A percentile compares a stretch with the other conserved stretches of the same genome.
Evolutionary conservation across 1,284 basidiomycete genomes (phyloP).

Genomic region (Puccinia hordei): DNA sequence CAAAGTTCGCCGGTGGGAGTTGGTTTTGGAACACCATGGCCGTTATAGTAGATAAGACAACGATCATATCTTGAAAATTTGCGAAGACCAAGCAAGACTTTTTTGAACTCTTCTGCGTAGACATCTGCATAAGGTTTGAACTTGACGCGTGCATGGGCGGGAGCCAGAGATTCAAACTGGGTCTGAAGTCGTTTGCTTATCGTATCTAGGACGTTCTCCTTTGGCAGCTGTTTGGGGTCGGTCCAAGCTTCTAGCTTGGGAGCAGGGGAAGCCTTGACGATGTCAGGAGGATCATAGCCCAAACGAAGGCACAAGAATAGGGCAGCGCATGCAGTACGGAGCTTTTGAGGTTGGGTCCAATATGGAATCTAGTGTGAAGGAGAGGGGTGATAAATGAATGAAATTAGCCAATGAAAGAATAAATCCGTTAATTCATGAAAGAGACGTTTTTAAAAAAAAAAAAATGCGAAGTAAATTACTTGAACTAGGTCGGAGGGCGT

Average conservation of each 20-base stretch:
- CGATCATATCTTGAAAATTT: constrained; percentile 43
- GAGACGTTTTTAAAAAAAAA: not conserved
- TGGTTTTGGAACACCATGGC: constrained; percentile 49
- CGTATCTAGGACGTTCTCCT: constrained; percentile 35
- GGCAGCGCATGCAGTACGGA: constrained; percentile 47
- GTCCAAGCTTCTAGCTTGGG: constrained; percentile 50
- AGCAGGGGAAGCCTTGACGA: constrained; percentile 47
- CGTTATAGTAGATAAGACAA: constrained; percentile 49
- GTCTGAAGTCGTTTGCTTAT: constrained; percentile 42
- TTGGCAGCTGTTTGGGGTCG: constrained; percentile 38
- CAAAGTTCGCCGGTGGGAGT: constrained; percentile 49
- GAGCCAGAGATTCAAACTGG: constrained; percentile 49
- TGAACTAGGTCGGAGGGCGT: constrained; percentile 40
- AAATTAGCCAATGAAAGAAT: constrained; percentile 6
- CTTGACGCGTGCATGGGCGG: constrained; percentile 46
- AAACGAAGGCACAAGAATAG: constrained; percentile 49
- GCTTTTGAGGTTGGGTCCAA: constrained; percentile 39
- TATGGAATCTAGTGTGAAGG: constrained; percentile 29
- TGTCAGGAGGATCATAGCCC: constrained; percentile 49
- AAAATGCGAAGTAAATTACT: constrained; percentile 14
- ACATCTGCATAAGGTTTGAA: constrained; percentile 47
- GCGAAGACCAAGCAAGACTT: constrained; percentile 44
- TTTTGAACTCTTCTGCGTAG: constrained; percentile 49
- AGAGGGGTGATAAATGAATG: not conserved
- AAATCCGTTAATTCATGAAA: not conserved